These are phyloP conservation scores for Erysimum cheiri DNA, from an alignment of 441 rosid genomes.

Conservation along the genomic window DNA sequence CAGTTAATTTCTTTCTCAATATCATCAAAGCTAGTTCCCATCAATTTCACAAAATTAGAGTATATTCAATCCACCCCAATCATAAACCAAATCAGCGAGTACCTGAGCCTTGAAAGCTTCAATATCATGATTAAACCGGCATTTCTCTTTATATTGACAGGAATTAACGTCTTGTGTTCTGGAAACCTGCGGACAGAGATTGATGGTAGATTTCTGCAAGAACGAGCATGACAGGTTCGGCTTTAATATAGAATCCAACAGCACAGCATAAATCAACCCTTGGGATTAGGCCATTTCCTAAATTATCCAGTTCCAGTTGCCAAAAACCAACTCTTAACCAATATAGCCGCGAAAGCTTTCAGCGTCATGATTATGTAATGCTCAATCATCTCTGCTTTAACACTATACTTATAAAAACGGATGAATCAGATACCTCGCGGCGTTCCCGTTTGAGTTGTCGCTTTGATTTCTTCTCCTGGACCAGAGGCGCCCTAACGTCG, in stretches of 20 bases:
- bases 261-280: not conserved
- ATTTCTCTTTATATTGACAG: constrained; percentile 66
- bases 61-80: not conserved
- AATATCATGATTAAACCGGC: constrained; percentile 84
- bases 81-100: constrained; percentile 12
- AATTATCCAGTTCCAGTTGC: not conserved
- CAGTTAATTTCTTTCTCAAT: not conserved
- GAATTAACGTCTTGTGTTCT: constrained; percentile 71
- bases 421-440: constrained; percentile 54
- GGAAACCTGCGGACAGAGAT: constrained; percentile 74
- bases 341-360: not conserved
- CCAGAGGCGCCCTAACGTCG: constrained; percentile 44
- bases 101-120: constrained; percentile 84
- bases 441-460: constrained; percentile 93
- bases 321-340: constrained; percentile 3
- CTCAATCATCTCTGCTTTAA: not conserved
- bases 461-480: constrained; percentile 87
- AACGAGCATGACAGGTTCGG: not conserved
- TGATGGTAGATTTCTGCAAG: constrained; percentile 56
- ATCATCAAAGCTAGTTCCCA: constrained; percentile 4
- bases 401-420: not conserved
- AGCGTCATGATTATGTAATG: not conserved
- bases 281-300: not conserved
- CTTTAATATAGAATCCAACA: not conserved
- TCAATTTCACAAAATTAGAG: not conserved